A percentile compares a stretch with the other conserved stretches of the same genome.
These are phyloP conservation scores for Colletotrichum tabaci DNA, from an alignment of 2,329 filamentous ascomycete genomes.

Conservation along the genomic window DNA sequence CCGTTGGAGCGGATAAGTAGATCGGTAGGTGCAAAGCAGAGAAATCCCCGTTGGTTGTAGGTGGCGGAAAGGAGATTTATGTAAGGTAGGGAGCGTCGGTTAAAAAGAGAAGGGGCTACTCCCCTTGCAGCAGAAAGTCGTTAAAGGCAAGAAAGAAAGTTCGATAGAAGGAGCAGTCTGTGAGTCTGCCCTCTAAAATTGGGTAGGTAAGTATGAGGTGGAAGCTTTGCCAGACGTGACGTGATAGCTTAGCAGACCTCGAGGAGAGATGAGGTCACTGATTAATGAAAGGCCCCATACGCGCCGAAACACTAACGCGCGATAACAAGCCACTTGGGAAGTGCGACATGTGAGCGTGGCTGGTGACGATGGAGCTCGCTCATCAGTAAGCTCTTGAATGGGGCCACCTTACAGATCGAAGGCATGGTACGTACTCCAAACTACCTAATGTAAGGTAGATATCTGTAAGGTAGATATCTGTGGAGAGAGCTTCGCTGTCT, in stretches of 20 bases:
- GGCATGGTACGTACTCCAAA: not conserved
- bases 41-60: slow-evolving; percentile 1
- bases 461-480: too few species aligned
- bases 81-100: not conserved
- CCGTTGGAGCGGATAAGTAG: slow-evolving; percentile 12
- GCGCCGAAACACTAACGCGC: slow-evolving; percentile 34
- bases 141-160: slow-evolving; percentile 4
- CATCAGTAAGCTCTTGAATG: slow-evolving; percentile 1
- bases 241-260: slow-evolving; percentile 26
- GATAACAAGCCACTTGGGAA: slow-evolving; percentile 33
- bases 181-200: slow-evolving; percentile 20
- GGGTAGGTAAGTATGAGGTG: slow-evolving; percentile 6
- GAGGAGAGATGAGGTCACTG: slow-evolving; percentile 40
- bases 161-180: slow-evolving; percentile 16
- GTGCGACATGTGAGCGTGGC: slow-evolving; percentile 20
- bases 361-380: slow-evolving; percentile 16
- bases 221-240: slow-evolving; percentile 34
- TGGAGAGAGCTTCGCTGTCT: not conserved
- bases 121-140: not conserved
- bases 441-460: too few species aligned
- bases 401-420: slow-evolving; percentile 1
- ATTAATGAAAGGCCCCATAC: slow-evolving; percentile 36
- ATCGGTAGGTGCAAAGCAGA: slow-evolving; percentile 48
- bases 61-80: not conserved
- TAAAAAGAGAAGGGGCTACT: slow-evolving; percentile 1